Conservation (phyloP, 2,329 filamentous ascomycete genomes). For the Cladorrhinum sp. region DNA sequence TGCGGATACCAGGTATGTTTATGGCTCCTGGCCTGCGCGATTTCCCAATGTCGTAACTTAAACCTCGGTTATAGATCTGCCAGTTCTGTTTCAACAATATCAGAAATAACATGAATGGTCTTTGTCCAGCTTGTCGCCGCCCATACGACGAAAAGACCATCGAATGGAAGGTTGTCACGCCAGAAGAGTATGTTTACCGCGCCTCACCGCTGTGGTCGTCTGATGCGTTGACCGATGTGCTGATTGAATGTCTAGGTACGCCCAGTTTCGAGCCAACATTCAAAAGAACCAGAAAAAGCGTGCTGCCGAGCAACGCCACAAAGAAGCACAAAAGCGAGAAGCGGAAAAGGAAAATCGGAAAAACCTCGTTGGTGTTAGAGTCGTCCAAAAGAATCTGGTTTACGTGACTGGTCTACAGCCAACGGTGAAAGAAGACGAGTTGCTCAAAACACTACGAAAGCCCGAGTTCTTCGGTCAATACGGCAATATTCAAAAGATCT, state of each 20-base stretch:
- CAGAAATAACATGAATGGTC: slow-evolving; percentile 94
- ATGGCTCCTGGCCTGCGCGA: neutral
- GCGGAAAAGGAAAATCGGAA: slow-evolving; percentile 94
- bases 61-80: slow-evolving; percentile 66
- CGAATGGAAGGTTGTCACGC: slow-evolving; percentile 91
- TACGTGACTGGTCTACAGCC: slow-evolving; percentile 95
- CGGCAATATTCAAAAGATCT: slow-evolving; percentile 97
- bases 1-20: slow-evolving; percentile 89
- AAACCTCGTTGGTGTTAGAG: slow-evolving; percentile 89
- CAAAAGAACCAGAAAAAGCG: slow-evolving; percentile 93
- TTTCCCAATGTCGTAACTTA: slow-evolving; percentile 8
- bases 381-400: slow-evolving; percentile 97
- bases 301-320: slow-evolving; percentile 77
- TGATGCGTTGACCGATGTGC: slow-evolving; percentile 3
- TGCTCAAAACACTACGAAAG: slow-evolving; percentile 85
- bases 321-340: slow-evolving; percentile 93
- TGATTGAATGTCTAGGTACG: slow-evolving; percentile 51
- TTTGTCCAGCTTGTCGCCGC: slow-evolving; percentile 94
- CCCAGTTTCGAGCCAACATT: slow-evolving; percentile 72
- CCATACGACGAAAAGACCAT: slow-evolving; percentile 97
- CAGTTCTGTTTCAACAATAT: slow-evolving; percentile 99
- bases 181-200: slow-evolving; percentile 71
- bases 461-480: slow-evolving; percentile 97
- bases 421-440: slow-evolving; percentile 84
- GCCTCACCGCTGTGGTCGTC: neutral